phyloP scores from a whole-genome alignment of 371 early-diverging fungal genomes.

The Fennellomyces sp. region DNA sequence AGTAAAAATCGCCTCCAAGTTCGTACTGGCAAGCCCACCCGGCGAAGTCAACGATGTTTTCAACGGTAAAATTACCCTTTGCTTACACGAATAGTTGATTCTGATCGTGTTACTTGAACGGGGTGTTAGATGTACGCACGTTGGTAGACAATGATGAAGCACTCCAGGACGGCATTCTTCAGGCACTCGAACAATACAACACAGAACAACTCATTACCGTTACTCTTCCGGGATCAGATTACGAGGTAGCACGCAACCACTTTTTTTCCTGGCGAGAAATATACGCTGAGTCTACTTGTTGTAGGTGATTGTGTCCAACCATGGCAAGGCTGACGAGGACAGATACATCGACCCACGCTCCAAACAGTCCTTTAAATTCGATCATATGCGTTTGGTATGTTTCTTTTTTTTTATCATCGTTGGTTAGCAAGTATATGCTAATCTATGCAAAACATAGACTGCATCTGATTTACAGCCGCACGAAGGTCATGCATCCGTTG shows the following conservation, averaged over 20 bases:
- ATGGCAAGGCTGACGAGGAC: slow-evolving; percentile 64
- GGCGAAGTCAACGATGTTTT: slow-evolving; percentile 97
- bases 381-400: slow-evolving; percentile 74
- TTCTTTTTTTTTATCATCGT: neutral
- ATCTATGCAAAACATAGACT: slow-evolving; percentile 26
- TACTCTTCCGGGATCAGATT: slow-evolving; percentile 62
- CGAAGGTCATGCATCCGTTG: slow-evolving; percentile 46
- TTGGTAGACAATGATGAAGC: slow-evolving; percentile 83
- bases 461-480: slow-evolving; percentile 64
- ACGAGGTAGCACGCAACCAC: slow-evolving; percentile 49
- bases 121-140: slow-evolving; percentile 88
- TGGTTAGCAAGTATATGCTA: neutral
- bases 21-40: slow-evolving; percentile 89
- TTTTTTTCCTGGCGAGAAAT: neutral
- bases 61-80: slow-evolving; percentile 66
- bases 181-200: slow-evolving; percentile 83
- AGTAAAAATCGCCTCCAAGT: slow-evolving; percentile 79
- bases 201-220: slow-evolving; percentile 80
- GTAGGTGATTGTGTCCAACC: slow-evolving; percentile 75
- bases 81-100: neutral
- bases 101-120: too few species aligned
- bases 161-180: slow-evolving; percentile 72
- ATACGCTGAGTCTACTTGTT: neutral
- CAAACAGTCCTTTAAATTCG: slow-evolving; percentile 68
- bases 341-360: slow-evolving; percentile 79